Percentiles rank a stretch among this genome's conserved stretches.
These are phyloP conservation scores for Malus hybrid DNA, from an alignment of 331 rosid genomes.

Conservation along the genomic window DNA sequence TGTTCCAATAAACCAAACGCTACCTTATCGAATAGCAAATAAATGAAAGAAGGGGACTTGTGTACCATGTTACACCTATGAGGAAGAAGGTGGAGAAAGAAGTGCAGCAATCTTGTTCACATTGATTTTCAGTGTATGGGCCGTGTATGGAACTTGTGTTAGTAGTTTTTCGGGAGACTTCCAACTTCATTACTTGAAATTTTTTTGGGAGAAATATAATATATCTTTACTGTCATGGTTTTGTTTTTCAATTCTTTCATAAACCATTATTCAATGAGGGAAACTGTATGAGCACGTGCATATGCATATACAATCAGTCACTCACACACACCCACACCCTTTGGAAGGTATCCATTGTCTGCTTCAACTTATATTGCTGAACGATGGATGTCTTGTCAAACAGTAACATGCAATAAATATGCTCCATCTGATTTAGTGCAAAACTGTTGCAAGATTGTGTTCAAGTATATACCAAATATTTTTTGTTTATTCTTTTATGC, in stretches of 20 bases:
- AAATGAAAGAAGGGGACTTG: neutral
- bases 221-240: neutral
- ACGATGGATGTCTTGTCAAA: neutral
- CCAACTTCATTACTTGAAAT: neutral
- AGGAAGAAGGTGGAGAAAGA: neutral
- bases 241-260: neutral
- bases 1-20: neutral
- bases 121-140: neutral
- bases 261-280: neutral
- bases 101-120: neutral
- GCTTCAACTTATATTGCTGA: neutral
- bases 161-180: neutral
- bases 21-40: neutral
- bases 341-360: neutral
- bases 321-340: neutral
- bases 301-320: neutral
- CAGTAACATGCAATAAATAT: neutral
- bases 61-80: neutral
- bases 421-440: neutral
- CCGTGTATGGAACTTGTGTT: neutral
- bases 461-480: neutral
- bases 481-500: neutral
- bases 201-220: neutral
- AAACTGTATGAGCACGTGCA: neutral
- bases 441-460: neutral